Base-by-base conservation (phyloP, 163 green algal species). In the Scenedesmus sp. region DNA sequence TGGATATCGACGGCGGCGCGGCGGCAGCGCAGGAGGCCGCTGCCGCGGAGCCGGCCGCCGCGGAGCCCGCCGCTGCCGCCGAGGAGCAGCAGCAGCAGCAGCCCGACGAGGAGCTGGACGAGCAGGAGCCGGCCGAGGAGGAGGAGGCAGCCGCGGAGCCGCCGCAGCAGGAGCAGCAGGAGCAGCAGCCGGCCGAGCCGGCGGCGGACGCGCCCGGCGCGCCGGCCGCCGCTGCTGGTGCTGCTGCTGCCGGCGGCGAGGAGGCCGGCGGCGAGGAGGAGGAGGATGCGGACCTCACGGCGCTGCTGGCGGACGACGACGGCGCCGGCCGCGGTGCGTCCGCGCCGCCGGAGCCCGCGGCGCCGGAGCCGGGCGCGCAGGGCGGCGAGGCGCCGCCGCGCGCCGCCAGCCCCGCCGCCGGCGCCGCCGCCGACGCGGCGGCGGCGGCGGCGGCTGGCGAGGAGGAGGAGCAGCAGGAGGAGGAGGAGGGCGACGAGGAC, bases 391-490 rank as follows among this genome's bases (percentile, higher is more conserved):
- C n/a, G n/a, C n/a, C n/a, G n/a, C n/a, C n/a, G n/a, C n/a, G n/a
- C n/a, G n/a, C n/a, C n/a, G n/a, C n/a, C n/a, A n/a, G 22, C 44
- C 29, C n/a, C 28, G 58, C 60, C 50, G 60, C 31, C 28, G 60
- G 34, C 18, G 60, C 28, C 33, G 60, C 14, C 15, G 2, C 20
- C 2, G 54, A 22, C 11, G 54, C 29, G 17, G 54, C 17, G 54
- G 17, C 3, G n/a, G 63, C 15, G 22, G 36, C 3, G 17, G 36
- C n/a, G 10, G 36, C 14, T 24, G 36, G 34, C 6, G 36, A 63
- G n/a, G 67, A 31, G 39, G 67, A 76, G 1, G 33, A 65, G 33
- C 67, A 76, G 51, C 62, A 56, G 20, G 18, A 26, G 62, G 36
- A 70, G 62, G 29, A 69, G 6, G 39, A 47, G 39, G 39, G 7